Percentiles rank a stretch among this genome's conserved stretches.
Evolutionary conservation across 345 rosid species (phyloP).

Genomic region (Adansonia digitata): DNA sequence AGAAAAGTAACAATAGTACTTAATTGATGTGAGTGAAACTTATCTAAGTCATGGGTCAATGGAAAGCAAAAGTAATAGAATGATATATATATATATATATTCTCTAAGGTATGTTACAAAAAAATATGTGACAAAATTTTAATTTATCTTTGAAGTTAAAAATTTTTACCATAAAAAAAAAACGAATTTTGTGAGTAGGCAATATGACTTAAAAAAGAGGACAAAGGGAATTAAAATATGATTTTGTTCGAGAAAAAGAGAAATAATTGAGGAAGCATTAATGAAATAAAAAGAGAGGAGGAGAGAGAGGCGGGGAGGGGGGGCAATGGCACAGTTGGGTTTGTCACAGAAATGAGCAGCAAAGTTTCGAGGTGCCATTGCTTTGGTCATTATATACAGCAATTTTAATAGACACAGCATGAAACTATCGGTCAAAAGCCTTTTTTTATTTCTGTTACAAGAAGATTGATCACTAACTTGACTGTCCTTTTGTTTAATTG

Average conservation of each 20-base stretch:
- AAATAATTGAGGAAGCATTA: not conserved
- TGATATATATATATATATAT: too few relatives aligned
- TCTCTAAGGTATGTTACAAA: too few relatives aligned
- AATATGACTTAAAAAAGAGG: too few relatives aligned
- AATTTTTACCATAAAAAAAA: too few relatives aligned
- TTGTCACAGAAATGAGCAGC: slow-evolving; percentile 32
- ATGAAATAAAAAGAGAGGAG: not conserved
- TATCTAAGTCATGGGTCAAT: too few relatives aligned
- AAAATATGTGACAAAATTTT: too few relatives aligned
- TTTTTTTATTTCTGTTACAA: not conserved
- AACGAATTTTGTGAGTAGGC: too few relatives aligned
- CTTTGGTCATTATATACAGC: slow-evolving; percentile 11
- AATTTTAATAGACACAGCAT: not conserved
- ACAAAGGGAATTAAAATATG: not conserved
- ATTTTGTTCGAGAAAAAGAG: not conserved
- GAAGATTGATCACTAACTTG: slow-evolving; percentile 2
- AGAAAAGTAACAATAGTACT: too few relatives aligned
- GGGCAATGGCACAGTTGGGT: slow-evolving; percentile 20
- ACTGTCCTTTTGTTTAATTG: not conserved
- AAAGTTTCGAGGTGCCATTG: slow-evolving; percentile 31
- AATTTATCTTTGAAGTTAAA: too few relatives aligned
- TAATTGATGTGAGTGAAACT: too few relatives aligned
- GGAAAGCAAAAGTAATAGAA: too few relatives aligned
- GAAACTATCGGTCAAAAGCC: not conserved
- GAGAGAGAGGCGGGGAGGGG: not conserved